Evolutionary conservation across 768 basidiomycete species (phyloP).

Genomic region (Cubamyces sp.): DNA sequence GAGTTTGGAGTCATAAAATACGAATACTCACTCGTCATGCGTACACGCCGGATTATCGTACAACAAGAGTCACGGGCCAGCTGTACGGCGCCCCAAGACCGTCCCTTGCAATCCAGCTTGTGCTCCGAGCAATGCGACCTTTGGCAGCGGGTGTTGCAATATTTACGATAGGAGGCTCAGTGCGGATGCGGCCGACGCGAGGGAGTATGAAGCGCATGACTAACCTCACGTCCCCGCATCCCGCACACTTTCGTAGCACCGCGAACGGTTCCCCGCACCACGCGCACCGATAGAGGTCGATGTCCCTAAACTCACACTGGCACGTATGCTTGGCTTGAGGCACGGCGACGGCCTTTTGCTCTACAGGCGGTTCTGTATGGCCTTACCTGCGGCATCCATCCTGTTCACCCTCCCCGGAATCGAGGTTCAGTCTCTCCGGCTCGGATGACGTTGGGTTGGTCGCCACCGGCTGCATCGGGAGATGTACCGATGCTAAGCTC

Average conservation of each 20-base stretch:
- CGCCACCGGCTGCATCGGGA: neutral
- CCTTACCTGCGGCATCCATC: neutral
- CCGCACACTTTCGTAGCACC: constrained; percentile 48
- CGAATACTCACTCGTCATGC: too few relatives aligned
- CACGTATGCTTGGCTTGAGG: too few relatives aligned
- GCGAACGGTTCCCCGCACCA: constrained; percentile 69
- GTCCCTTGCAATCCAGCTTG: constrained; percentile 36
- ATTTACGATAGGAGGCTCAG: constrained; percentile 33
- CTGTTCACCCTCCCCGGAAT: constrained; percentile 6
- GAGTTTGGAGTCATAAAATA: too few relatives aligned
- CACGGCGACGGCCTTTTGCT: too few relatives aligned
- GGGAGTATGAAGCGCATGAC: neutral
- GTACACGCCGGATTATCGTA: too few relatives aligned
- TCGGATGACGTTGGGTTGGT: neutral
- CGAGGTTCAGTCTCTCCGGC: constrained; percentile 7
- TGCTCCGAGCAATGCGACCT: constrained; percentile 42
- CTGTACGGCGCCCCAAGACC: neutral
- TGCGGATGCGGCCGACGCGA: too few relatives aligned
- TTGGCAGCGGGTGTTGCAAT: constrained; percentile 50
- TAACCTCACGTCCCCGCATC: constrained; percentile 41
- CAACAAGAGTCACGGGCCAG: too few relatives aligned
- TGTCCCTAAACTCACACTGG: neutral
- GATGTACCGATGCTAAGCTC: neutral
- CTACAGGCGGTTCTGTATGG: too few relatives aligned
- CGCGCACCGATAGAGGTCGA: constrained; percentile 48